These are phyloP conservation scores for Fusarium tuaranense DNA, from an alignment of 2,329 filamentous ascomycete species.

Conservation along the genomic window DNA sequence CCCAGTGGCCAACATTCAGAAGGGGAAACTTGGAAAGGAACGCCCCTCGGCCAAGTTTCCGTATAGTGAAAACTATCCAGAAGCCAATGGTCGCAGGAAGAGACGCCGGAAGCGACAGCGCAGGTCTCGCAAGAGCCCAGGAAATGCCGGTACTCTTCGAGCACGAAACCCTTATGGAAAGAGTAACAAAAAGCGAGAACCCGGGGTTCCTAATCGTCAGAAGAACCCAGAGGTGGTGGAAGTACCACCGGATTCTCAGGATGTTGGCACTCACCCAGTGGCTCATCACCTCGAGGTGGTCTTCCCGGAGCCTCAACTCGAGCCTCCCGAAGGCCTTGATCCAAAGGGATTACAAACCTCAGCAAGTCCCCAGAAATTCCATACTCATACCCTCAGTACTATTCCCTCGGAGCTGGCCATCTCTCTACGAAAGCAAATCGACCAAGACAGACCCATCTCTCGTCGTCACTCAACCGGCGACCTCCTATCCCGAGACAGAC, in stretches of 20 bases:
- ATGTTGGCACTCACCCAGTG: neutral
- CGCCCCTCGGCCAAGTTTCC: neutral
- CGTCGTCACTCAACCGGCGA: neutral
- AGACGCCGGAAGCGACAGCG: neutral
- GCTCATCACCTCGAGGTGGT: neutral
- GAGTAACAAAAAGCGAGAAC: neutral
- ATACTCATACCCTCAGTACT: neutral
- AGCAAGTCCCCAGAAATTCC: neutral
- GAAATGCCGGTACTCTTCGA: too few species aligned
- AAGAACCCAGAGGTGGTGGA: neutral
- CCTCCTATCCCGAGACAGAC: neutral
- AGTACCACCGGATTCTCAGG: neutral
- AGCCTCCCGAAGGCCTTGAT: neutral
- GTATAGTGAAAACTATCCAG: neutral
- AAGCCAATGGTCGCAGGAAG: neutral
- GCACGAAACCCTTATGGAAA: too few species aligned
- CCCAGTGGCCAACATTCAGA: neutral
- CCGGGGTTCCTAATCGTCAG: neutral
- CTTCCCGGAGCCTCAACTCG: neutral
- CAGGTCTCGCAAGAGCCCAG: neutral
- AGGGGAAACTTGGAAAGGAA: neutral
- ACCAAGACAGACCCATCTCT: neutral
- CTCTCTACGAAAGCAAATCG: neutral
- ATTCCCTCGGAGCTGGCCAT: neutral
- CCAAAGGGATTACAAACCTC: neutral